Conservation (phyloP, 768 basidiomycete genomes). For the Vishniacozyma victoriae region DNA sequence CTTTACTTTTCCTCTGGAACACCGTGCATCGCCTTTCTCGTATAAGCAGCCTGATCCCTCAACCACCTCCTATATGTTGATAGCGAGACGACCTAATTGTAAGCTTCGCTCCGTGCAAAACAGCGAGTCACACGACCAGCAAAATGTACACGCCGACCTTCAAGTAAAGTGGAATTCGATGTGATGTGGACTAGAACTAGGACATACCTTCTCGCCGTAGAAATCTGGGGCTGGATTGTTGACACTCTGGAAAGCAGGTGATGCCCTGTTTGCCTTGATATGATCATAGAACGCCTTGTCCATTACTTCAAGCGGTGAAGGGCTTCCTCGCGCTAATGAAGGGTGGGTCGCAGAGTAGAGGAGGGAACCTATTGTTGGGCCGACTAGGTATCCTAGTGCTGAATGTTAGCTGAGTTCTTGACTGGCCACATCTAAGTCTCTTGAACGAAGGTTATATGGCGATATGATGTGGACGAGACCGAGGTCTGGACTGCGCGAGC, state of each 20-base stretch:
- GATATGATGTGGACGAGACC: neutral
- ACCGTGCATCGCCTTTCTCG: constrained; percentile 46
- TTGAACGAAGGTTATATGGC: no score
- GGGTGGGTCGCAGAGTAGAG: constrained; percentile 42
- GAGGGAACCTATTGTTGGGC: constrained; percentile 43
- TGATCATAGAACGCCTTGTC: constrained; percentile 40
- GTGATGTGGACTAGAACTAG: neutral
- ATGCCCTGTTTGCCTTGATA: constrained; percentile 43
- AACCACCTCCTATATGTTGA: constrained; percentile 46
- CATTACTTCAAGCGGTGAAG: constrained; percentile 35
- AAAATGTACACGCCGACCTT: neutral
- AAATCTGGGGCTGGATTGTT: constrained; percentile 47
- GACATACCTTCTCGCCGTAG: constrained; percentile 44
- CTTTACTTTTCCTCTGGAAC: constrained; percentile 43
- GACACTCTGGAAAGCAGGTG: constrained; percentile 45
- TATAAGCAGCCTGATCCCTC: constrained; percentile 47
- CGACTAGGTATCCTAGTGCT: constrained; percentile 44
- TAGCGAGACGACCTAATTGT: constrained; percentile 40
- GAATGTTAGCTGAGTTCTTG: no score
- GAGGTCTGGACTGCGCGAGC: neutral
- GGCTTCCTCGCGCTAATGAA: constrained; percentile 22
- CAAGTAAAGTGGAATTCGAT: neutral
- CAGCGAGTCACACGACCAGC: neutral
- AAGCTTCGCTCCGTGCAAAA: no score
- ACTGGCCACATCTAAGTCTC: no score